Conservation (phyloP, 2,329 filamentous ascomycete genomes). For the Apiospora marii region DNA sequence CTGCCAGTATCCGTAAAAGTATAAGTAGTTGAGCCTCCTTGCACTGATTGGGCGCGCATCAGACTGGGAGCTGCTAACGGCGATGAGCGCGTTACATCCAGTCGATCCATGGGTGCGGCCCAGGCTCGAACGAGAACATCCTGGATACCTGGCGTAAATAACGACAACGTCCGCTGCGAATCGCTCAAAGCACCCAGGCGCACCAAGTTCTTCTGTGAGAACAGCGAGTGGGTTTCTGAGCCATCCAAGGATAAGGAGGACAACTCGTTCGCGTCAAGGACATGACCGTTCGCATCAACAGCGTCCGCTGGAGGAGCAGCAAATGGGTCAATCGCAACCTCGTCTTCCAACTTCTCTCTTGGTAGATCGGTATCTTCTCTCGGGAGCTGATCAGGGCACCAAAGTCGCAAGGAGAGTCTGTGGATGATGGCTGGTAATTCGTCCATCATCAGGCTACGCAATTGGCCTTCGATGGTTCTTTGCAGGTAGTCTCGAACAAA, state of each 20-base stretch:
- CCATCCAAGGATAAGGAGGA: slow-evolving; percentile 81
- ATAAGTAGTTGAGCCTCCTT: slow-evolving; percentile 67
- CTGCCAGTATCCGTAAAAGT: slow-evolving; percentile 78
- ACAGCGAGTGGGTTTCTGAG: slow-evolving; percentile 84
- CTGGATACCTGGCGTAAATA: slow-evolving; percentile 89
- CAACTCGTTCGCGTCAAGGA: slow-evolving; percentile 77
- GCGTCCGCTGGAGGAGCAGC: slow-evolving; percentile 82
- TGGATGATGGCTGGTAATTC: slow-evolving; percentile 97
- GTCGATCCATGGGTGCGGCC: slow-evolving; percentile 79
- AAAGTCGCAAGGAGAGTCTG: slow-evolving; percentile 84
- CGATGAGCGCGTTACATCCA: slow-evolving; percentile 61
- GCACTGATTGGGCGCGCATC: slow-evolving; percentile 69
- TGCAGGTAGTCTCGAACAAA: slow-evolving; percentile 98
- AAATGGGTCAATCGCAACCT: slow-evolving; percentile 79
- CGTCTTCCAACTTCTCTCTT: slow-evolving; percentile 57
- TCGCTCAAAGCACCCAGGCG: slow-evolving; percentile 83
- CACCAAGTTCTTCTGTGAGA: slow-evolving; percentile 93
- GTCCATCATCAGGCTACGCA: slow-evolving; percentile 96
- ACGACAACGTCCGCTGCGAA: slow-evolving; percentile 87
- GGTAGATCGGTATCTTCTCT: slow-evolving; percentile 68
- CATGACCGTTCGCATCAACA: slow-evolving; percentile 80
- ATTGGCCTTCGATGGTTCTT: slow-evolving; percentile 91
- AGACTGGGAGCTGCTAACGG: slow-evolving; percentile 61
- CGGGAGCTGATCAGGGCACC: slow-evolving; percentile 85
- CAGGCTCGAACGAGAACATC: slow-evolving; percentile 93